Percentiles rank a stretch among this genome's conserved stretches.
phyloP scores from a whole-genome alignment of 2,329 filamentous ascomycete species.

The Penicillium crustosum region DNA sequence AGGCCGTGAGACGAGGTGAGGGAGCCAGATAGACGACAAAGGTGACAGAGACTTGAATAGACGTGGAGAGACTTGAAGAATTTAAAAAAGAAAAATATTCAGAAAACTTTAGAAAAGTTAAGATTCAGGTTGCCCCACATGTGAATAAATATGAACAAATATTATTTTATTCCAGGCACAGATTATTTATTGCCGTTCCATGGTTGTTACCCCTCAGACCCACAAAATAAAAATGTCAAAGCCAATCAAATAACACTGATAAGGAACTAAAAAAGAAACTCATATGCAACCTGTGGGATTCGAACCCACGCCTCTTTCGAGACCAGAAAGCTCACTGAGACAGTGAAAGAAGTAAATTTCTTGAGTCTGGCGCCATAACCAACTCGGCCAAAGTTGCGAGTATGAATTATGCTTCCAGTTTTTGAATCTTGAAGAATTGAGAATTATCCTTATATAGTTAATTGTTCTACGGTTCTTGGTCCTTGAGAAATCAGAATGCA shows the following conservation, averaged over 20 bases:
- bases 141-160: not conserved
- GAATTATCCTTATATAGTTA: too few relatives aligned
- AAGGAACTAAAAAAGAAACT: too few relatives aligned
- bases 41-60: not conserved
- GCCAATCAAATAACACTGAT: not conserved
- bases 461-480: too few relatives aligned
- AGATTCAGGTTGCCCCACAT: constrained; percentile 1
- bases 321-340: not conserved
- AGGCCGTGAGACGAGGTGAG: constrained; percentile 42
- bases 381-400: too few relatives aligned
- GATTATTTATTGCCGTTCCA: too few relatives aligned
- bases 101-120: not conserved
- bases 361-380: not conserved
- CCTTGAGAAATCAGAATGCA: too few relatives aligned
- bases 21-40: constrained; percentile 33
- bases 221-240: not conserved
- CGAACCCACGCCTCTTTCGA: not conserved
- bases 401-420: too few relatives aligned
- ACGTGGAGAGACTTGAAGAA: not conserved
- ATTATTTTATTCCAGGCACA: not conserved
- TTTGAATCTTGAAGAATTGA: too few relatives aligned
- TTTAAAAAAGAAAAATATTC: not conserved
- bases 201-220: not conserved
- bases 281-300: too few relatives aligned
- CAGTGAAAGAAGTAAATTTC: too few relatives aligned